Evolutionary conservation across 306 rosid species (phyloP).

Genomic region (Neltuma alba): DNA sequence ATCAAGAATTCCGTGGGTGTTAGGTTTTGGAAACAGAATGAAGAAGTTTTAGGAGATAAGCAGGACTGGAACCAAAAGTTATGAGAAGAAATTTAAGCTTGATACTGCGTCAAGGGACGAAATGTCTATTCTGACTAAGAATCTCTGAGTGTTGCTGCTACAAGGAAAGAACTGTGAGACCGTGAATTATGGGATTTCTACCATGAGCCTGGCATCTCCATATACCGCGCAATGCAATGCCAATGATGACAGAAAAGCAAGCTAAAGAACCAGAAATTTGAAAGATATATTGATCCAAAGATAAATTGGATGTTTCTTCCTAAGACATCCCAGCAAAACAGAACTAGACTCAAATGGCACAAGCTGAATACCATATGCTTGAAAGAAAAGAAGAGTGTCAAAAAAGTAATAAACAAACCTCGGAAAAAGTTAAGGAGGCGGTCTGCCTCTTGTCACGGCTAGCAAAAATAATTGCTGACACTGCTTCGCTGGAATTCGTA

Average conservation of each 20-base stretch:
- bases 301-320: background rate
- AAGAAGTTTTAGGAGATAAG: background rate
- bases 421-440: slow-evolving; percentile 87
- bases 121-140: too few relatives aligned
- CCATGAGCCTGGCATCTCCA: background rate
- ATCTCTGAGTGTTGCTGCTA: background rate
- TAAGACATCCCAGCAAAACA: background rate
- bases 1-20: too few relatives aligned
- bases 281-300: background rate
- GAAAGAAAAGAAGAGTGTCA: slow-evolving; percentile 3
- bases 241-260: background rate
- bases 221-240: background rate
- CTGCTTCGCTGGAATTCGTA: slow-evolving; percentile 92
- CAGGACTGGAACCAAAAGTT: background rate
- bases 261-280: background rate
- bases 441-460: slow-evolving; percentile 79
- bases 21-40: background rate
- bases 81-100: background rate
- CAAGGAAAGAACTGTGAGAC: background rate
- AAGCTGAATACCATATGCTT: slow-evolving; percentile 9
- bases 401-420: slow-evolving; percentile 62
- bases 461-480: slow-evolving; percentile 83
- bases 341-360: background rate
- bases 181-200: background rate
- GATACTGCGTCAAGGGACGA: too few relatives aligned